phyloP scores from a whole-genome alignment of 2,329 filamentous ascomycete genomes.

The Pyrenochaeta sp. region DNA sequence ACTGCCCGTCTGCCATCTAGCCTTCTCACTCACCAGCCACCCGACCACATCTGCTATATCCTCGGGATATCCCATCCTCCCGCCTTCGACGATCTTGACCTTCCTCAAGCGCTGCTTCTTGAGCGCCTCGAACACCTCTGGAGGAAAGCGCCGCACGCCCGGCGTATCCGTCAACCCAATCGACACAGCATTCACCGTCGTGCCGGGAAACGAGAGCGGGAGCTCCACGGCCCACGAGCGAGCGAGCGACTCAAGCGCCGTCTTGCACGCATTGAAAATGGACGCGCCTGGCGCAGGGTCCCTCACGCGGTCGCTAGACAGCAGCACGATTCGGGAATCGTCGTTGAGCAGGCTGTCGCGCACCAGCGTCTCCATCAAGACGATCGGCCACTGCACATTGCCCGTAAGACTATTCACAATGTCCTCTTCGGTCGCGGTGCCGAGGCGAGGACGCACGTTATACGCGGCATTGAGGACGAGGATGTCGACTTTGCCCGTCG shows the following conservation, averaged over 20 bases:
- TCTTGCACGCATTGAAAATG: constrained; percentile 28
- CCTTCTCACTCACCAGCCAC: constrained; percentile 44
- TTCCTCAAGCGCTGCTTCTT: constrained; percentile 25
- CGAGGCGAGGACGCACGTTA: constrained; percentile 10
- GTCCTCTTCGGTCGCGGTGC: constrained; percentile 15
- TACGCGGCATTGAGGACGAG: constrained; percentile 30
- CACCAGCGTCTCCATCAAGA: constrained; percentile 32
- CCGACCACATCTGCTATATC: constrained; percentile 75
- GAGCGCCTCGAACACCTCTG: constrained; percentile 18
- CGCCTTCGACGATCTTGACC: constrained; percentile 28
- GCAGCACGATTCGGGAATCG: constrained; percentile 28
- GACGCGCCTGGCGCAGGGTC: constrained; percentile 17
- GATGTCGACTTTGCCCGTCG: constrained; percentile 31
- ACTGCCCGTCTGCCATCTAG: constrained; percentile 47
- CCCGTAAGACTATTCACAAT: constrained; percentile 19
- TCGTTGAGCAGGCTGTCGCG: constrained; percentile 16
- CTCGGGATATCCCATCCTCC: constrained; percentile 33
- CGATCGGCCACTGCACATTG: constrained; percentile 32
- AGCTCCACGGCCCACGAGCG: constrained; percentile 34
- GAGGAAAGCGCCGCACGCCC: constrained; percentile 17
- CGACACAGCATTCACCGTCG: constrained; percentile 38
- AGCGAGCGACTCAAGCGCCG: constrained; percentile 28
- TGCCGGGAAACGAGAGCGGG: constrained; percentile 27
- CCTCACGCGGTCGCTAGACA: constrained; percentile 27
- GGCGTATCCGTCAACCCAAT: constrained; percentile 39